phyloP scores from a whole-genome alignment of 164 flowering plant species.

The Vitis cinerea region DNA sequence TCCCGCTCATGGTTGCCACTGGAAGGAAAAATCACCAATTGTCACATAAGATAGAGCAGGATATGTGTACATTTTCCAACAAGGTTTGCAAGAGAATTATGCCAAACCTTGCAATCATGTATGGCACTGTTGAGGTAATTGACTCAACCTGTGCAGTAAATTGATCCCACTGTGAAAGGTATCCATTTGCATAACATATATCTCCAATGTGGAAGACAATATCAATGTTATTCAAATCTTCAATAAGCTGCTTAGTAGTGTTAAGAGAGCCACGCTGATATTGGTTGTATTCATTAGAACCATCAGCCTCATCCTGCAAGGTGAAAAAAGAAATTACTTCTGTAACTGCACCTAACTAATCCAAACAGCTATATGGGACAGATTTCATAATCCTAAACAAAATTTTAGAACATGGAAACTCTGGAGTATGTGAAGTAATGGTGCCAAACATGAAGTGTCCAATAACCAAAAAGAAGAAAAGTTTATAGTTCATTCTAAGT shows the following conservation, averaged over 20 bases:
- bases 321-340: neutral
- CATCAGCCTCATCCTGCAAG: conserved; percentile 68
- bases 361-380: neutral
- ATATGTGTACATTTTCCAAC: neutral
- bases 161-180: conserved; percentile 79
- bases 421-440: no score
- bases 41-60: neutral
- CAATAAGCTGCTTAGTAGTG: conserved; percentile 61
- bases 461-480: neutral
- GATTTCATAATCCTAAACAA: no score
- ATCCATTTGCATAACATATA: conserved; percentile 67
- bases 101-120: conserved; percentile 64
- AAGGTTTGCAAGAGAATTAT: neutral
- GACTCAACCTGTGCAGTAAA: conserved; percentile 72
- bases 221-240: conserved; percentile 57
- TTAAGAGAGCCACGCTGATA: conserved; percentile 62
- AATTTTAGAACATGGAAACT: no score
- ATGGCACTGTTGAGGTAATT: conserved; percentile 68
- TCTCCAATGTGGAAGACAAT: conserved; percentile 76
- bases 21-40: conserved; percentile 15
- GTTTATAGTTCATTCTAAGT: no score
- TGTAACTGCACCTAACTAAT: conserved; percentile 1
- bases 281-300: conserved; percentile 63
- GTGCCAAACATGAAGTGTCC: no score
- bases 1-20: conserved; percentile 85